A percentile compares a stretch with the other conserved stretches of the same genome.
phyloP scores from a whole-genome alignment of 1,139 yeast genomes.

The Ogataea hybrid region DNA sequence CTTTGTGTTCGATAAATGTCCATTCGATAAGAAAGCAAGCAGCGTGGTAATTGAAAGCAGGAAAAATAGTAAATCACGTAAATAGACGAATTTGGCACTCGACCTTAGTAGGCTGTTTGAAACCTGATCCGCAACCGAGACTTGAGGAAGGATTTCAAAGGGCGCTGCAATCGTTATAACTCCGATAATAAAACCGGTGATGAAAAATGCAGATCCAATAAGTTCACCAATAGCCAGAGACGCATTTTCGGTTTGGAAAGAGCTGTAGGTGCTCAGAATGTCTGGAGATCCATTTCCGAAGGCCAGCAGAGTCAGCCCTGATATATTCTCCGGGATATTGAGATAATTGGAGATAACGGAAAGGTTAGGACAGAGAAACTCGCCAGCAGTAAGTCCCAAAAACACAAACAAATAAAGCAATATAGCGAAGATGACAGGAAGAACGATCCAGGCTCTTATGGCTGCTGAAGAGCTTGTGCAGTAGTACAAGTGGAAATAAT shows the following conservation, averaged over 20 bases:
- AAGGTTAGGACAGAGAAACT: constrained; percentile 53
- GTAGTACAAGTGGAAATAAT: constrained; percentile 43
- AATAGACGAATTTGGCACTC: constrained; percentile 37
- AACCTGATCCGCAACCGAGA: not conserved
- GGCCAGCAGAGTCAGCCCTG: constrained; percentile 58
- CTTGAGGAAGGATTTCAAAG: constrained; percentile 37
- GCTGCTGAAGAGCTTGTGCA: constrained; percentile 30
- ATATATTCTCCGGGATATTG: constrained; percentile 51
- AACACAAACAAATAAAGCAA: constrained; percentile 40
- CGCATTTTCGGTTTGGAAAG: constrained; percentile 45
- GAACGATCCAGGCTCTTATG: constrained; percentile 24
- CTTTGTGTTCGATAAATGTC: constrained; percentile 43
- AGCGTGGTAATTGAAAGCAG: constrained; percentile 44
- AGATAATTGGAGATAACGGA: constrained; percentile 48
- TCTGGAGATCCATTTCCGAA: constrained; percentile 64
- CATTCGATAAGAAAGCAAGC: constrained; percentile 41
- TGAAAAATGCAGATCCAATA: constrained; percentile 55
- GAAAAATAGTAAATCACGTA: constrained; percentile 58
- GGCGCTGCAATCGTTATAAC: constrained; percentile 48
- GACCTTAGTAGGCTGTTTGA: constrained; percentile 10
- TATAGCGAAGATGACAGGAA: constrained; percentile 24
- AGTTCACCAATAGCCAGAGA: constrained; percentile 56
- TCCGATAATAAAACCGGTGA: constrained; percentile 53
- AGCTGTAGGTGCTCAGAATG: constrained; percentile 52
- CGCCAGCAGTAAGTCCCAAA: constrained; percentile 53